Percentiles rank a stretch among this genome's conserved stretches.
Evolutionary conservation across 179 eudicot species (phyloP).

Genomic region (Sideroxylon spinosum): DNA sequence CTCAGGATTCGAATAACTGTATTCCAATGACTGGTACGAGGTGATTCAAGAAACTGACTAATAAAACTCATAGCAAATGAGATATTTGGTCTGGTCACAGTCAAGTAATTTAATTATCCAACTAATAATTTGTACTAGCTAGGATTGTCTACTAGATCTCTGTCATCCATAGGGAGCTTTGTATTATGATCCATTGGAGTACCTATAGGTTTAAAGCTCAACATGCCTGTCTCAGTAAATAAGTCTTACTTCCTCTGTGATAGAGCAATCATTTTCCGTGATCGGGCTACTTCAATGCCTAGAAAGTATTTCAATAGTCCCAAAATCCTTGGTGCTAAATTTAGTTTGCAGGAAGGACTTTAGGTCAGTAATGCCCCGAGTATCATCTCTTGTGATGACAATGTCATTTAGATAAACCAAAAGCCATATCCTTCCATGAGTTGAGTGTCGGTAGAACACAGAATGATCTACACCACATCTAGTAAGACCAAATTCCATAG

Average conservation of each 20-base stretch:
- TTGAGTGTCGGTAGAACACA: not conserved
- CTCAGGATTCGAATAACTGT: not conserved
- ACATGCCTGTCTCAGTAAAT: not conserved
- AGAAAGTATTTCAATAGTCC: constrained; percentile 19
- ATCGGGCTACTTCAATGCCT: not conserved
- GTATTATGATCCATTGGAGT: not conserved
- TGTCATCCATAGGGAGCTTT: not conserved
- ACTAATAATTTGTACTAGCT: not conserved
- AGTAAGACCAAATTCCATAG: not conserved
- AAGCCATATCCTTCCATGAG: not conserved
- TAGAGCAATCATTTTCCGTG: not conserved
- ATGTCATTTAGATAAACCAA: constrained; percentile 10
- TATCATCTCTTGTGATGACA: no score
- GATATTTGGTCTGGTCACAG: not conserved
- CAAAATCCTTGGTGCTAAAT: constrained; percentile 10
- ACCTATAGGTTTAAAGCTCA: not conserved
- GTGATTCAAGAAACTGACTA: not conserved
- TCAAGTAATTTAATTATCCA: not conserved
- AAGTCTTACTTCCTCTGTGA: not conserved
- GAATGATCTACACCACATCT: constrained; percentile 4
- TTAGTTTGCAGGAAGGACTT: not conserved
- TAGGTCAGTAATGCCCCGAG: no score
- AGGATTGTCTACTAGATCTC: not conserved
- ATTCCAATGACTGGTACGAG: not conserved
- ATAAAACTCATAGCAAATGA: not conserved